Base-by-base conservation (phyloP, 2,329 filamentous ascomycete genomes). In the Juglanconis oblonga region DNA sequence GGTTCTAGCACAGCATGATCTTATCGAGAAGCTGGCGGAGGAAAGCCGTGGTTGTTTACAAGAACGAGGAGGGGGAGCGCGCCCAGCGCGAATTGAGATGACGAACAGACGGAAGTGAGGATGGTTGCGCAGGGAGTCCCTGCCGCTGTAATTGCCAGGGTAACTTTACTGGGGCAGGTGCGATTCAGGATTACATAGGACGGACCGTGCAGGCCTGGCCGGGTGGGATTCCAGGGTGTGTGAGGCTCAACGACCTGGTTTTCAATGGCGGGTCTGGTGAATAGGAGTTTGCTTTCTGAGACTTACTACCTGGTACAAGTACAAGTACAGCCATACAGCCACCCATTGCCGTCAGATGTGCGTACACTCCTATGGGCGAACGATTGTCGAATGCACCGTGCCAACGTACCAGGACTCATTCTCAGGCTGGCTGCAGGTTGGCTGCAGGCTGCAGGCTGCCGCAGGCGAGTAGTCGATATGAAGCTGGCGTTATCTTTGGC, bases 131-230 rank as follows among this genome's bases (percentile, higher is more conserved):
- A 38, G 52, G 58, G 58, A 36, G 52, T 35, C 58, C 58, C 48
- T 50, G 52, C 48, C 53, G 53, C 53, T 44, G 53, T 52, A 56
- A 52, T 56, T 57, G 44, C 60, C 57, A 55, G 59, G 59, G 51
- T 47, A 13, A 52, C 49, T 48, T 24, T 52, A 31, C 50, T 50
- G 51, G 50, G 57, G 57, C 45, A 59, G 51, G 44, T 52, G 49
- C 49, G 48, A 52, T 58, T 58, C 48, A 52, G 40, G 14, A 38
- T n/a, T 7, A 14, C n/a, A 17, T 17, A 24, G 24, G 14, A 40
- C 10, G 36, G 58, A 17, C 59, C 59, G 55, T 61, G 59, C 55
- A 47, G 35, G 10, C 36, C n/a, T 42, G 24, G 24, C 24, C 24
- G 24, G 24, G 24, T 24, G 24, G 24, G 24, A 24, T 24, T 24